A percentile compares a stretch with the other conserved stretches of the same genome.
These are phyloP conservation scores for Sarocladiaceae sp. DNA, from an alignment of 2,329 filamentous ascomycete genomes.

Conservation along the genomic window DNA sequence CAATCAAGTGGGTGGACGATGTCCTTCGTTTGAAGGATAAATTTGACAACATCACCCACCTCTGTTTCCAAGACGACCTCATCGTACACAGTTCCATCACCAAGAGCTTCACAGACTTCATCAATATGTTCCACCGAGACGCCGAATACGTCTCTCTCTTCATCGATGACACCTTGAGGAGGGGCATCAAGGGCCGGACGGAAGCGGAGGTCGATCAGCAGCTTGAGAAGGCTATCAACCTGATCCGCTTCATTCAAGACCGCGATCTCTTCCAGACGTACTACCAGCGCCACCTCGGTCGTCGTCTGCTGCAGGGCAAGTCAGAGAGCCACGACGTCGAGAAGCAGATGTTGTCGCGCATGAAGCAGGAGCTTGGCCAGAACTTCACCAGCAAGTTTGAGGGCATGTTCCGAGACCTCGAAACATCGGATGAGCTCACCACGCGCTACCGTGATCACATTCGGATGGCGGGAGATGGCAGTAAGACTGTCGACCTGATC, in stretches of 20 bases:
- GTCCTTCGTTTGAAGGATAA: slow-evolving; percentile 80
- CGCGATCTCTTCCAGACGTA: slow-evolving; percentile 95
- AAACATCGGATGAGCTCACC: slow-evolving; percentile 77
- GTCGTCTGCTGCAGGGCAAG: slow-evolving; percentile 79
- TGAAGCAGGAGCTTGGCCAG: slow-evolving; percentile 95
- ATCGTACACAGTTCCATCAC: slow-evolving; percentile 76
- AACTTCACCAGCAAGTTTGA: slow-evolving; percentile 90
- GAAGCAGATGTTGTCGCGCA: slow-evolving; percentile 89
- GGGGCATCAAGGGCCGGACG: slow-evolving; percentile 87
- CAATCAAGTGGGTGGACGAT: slow-evolving; percentile 93
- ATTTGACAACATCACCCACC: slow-evolving; percentile 72
- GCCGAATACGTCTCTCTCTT: slow-evolving; percentile 94
- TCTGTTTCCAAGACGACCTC: slow-evolving; percentile 69
- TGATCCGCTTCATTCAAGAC: slow-evolving; percentile 83
- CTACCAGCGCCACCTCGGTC: slow-evolving; percentile 94
- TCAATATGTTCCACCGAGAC: slow-evolving; percentile 79
- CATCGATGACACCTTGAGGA: slow-evolving; percentile 93
- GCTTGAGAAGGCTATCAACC: slow-evolving; percentile 80
- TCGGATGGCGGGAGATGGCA: slow-evolving; percentile 40
- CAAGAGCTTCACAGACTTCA: slow-evolving; percentile 84
- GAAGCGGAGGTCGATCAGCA: slow-evolving; percentile 79
- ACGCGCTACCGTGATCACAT: slow-evolving; percentile 68
- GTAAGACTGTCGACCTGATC: slow-evolving; percentile 61
- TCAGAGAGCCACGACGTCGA: slow-evolving; percentile 89
- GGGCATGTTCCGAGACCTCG: slow-evolving; percentile 97